A percentile compares a stretch with the other conserved stretches of the same genome.
Evolutionary conservation across 352 stramenopile species (phyloP).

Genomic region (Globisporangium acanthophoron): DNA sequence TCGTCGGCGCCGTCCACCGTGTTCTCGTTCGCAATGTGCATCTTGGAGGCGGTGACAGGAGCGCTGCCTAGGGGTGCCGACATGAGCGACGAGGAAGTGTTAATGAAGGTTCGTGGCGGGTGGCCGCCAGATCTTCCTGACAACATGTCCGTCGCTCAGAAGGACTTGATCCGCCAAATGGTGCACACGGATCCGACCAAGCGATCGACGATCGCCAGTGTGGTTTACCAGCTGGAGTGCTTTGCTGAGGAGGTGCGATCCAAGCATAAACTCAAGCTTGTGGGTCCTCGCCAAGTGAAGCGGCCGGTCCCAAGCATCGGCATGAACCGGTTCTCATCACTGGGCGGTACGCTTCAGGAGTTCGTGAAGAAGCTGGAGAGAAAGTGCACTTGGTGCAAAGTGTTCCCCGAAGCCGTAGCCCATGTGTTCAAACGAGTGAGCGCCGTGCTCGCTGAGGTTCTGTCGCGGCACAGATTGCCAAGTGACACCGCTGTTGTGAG

Average conservation of each 20-base stretch:
- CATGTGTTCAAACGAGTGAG: constrained; percentile 1
- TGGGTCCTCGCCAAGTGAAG: background rate
- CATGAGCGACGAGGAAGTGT: background rate
- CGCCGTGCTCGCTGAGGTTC: background rate
- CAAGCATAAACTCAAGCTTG: background rate
- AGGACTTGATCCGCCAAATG: background rate
- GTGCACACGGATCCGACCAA: background rate
- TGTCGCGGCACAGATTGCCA: background rate
- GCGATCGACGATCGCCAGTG: background rate
- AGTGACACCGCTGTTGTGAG: constrained; percentile 2
- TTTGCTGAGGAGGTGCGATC: background rate
- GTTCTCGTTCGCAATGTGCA: constrained; percentile 8
- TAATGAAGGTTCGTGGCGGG: background rate
- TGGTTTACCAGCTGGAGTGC: background rate
- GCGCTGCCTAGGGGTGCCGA: background rate
- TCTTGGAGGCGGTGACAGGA: constrained; percentile 4
- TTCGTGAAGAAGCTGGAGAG: background rate
- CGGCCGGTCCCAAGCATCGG: background rate
- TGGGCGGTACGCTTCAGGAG: background rate
- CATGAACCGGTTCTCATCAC: background rate
- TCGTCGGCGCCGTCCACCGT: constrained; percentile 2
- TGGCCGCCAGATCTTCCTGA: background rate
- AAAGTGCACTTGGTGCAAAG: background rate
- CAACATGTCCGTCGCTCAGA: background rate
- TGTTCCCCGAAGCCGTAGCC: background rate